Evolutionary conservation across 2,329 filamentous ascomycete genomes (phyloP).

Genomic region (Microdochium paspali): DNA sequence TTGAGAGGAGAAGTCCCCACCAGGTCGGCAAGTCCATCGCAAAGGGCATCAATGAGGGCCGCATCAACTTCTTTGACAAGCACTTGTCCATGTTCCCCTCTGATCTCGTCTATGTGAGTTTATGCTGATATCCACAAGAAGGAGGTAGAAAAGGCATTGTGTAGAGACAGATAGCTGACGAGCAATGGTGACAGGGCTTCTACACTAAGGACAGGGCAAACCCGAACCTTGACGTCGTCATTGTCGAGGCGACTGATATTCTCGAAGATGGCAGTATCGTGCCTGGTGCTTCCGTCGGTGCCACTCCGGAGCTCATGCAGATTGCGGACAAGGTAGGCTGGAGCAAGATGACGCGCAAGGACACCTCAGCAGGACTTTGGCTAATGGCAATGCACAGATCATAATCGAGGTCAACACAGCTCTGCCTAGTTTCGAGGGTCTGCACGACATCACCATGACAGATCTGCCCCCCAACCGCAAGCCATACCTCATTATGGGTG

Average conservation of each 20-base stretch:
- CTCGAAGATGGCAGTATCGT: slow-evolving; percentile 85
- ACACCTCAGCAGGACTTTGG: neutral
- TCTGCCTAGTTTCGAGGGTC: slow-evolving; percentile 73
- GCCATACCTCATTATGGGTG: slow-evolving; percentile 76
- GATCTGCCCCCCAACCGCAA: slow-evolving; percentile 73
- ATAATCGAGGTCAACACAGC: slow-evolving; percentile 90
- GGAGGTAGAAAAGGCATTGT: too few species aligned
- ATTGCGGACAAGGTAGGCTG: slow-evolving; percentile 80
- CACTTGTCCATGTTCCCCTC: slow-evolving; percentile 87
- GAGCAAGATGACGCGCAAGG: too few species aligned
- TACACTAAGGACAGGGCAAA: slow-evolving; percentile 73
- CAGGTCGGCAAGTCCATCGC: slow-evolving; percentile 87
- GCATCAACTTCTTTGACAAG: slow-evolving; percentile 91
- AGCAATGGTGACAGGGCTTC: slow-evolving; percentile 44
- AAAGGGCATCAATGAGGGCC: slow-evolving; percentile 81
- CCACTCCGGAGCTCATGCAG: slow-evolving; percentile 76
- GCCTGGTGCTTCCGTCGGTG: slow-evolving; percentile 76
- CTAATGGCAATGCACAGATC: slow-evolving; percentile 33
- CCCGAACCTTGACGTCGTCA: slow-evolving; percentile 70
- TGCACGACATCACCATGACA: slow-evolving; percentile 89
- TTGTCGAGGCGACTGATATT: slow-evolving; percentile 80
- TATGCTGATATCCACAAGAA: slow-evolving; percentile 1
- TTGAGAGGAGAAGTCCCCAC: slow-evolving; percentile 73
- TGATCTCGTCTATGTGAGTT: slow-evolving; percentile 67
- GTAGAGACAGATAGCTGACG: neutral